Base-by-base conservation (phyloP, 225 moss, liverwort and hornwort species). In the Bryum argenteum region DNA sequence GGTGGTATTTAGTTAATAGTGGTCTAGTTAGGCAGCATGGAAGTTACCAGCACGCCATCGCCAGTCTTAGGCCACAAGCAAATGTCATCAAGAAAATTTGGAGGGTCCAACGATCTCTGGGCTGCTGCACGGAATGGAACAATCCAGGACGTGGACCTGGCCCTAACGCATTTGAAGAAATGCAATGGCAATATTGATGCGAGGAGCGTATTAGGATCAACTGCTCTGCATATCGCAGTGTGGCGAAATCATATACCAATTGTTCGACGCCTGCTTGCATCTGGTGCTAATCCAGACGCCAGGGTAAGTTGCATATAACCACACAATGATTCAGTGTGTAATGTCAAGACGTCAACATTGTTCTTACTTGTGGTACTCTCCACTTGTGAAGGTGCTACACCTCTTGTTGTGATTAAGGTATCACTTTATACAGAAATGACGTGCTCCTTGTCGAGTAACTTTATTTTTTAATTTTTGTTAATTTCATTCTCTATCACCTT, bases 161-260 rank as follows among this genome's bases (percentile, higher is more conserved):
- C 94, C 11, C 47, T 98, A 42, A 54, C 76, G 22, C 44, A 66
- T 39, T 47, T 94, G 10, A 98, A 89, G 85, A 94, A 79, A 76
- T 83, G 51, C n/a, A 87, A 84, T 68, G 97, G 92, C 38, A 92
- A 80, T 47, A 74, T 92, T 51, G 90, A 98, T 76, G 84, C 83
- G 28, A 89, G 88, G 69, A 94, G 85, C 81, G 77, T 78, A 38
- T 84, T 89, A 28, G 97, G 97, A 54, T 94, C 90, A 15, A 91
- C 89, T 63, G 85, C 94, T 52, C 84, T 98, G 11, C 97, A 98
- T 42, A 86, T 92, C 67, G 94, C 94, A 63, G 92, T 86, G 47
- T 98, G 97, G 97, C 86, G 94, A 78, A 98, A 98, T 78, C 90
- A 94, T 65, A 84, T 98, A 70, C 97, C 94, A 15, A 85, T 94